Conservation (phyloP, 176 grass and related monocot genomes). For the Zoysia pacifica region DNA sequence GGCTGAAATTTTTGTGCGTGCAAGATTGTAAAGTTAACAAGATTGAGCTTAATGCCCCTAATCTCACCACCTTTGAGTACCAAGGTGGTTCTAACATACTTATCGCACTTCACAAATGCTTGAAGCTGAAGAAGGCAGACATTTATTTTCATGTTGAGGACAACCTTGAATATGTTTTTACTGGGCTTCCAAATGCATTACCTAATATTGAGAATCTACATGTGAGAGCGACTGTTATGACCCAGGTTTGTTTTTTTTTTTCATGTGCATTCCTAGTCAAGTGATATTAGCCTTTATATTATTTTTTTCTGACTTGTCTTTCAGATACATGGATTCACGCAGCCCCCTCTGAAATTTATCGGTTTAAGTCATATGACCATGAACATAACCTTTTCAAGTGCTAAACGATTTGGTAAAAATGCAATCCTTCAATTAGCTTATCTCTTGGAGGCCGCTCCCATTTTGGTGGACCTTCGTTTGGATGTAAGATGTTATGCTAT, state of each 20-base stretch:
- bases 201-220: constrained; percentile 10
- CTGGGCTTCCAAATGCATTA: neutral
- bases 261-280: neutral
- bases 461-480: constrained; percentile 16
- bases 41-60: constrained; percentile 20
- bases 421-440: constrained; percentile 12
- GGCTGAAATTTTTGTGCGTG: constrained; percentile 25
- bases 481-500: constrained; percentile 26
- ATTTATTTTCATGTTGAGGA: neutral
- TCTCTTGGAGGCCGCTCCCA: constrained; percentile 26
- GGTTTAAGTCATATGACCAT: constrained; percentile 1
- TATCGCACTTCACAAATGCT: neutral
- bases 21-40: neutral
- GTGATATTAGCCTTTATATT: neutral
- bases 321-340: constrained; percentile 32
- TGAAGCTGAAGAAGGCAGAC: constrained; percentile 16
- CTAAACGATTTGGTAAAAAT: constrained; percentile 2
- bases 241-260: constrained; percentile 5
- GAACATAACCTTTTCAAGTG: neutral
- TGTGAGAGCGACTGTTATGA: neutral
- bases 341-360: constrained; percentile 9
- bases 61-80: constrained; percentile 1
- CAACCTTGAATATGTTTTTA: constrained; percentile 5
- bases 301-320: neutral
- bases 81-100: neutral